Base-by-base conservation (phyloP, 306 rosid genomes). In the Begonia fuchsioides region DNA sequence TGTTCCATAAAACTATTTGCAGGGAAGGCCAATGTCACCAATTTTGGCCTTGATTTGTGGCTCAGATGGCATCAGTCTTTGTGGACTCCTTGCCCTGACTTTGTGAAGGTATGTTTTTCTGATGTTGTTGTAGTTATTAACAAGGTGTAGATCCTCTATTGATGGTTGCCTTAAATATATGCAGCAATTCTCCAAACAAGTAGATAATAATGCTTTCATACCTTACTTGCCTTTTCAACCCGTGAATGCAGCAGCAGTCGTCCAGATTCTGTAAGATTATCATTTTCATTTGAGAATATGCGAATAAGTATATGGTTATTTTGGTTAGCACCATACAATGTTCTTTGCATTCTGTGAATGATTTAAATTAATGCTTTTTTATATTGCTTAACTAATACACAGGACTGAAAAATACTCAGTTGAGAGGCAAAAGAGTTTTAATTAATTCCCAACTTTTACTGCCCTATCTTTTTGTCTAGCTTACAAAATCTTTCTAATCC, bases 41-140 rank as follows among this genome's bases (percentile, higher is more conserved):
- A 87, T 55, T 81, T 78, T 72, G 59, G 71, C 62, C 66, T 72
- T 6, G 97, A 90, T 66, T 71, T 84, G 82, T 90, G 97, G 97
- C 81, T 84, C 66, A 70, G 72, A 56, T 84, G 95, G 97, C 97
- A 90, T 76, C 80, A 84, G 59, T 81, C 87, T 14, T 53, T 90
- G 60, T 90, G 97, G 97, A 73, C 18, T 9, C 70, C 60, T 62
- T 57, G 59, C 39, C 78, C 90, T 57, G 61, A 55, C 12, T 66
- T 63, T 66, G 50, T 64, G 16, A 68, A 78, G 94, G 94, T 80
- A 56, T 51, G 15, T 15, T 0, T 40, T 17, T 51, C 18, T 44
- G 17, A 11, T 59, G 15, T 45, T n/a, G 10, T 32, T 3, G 14
- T 45, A 18, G 43, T 48, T 45, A 40, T n/a, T 3, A 13, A 55